These are phyloP conservation scores for Ogataea degrootiae DNA, from an alignment of 805 yeast genomes.

Conservation along the genomic window DNA sequence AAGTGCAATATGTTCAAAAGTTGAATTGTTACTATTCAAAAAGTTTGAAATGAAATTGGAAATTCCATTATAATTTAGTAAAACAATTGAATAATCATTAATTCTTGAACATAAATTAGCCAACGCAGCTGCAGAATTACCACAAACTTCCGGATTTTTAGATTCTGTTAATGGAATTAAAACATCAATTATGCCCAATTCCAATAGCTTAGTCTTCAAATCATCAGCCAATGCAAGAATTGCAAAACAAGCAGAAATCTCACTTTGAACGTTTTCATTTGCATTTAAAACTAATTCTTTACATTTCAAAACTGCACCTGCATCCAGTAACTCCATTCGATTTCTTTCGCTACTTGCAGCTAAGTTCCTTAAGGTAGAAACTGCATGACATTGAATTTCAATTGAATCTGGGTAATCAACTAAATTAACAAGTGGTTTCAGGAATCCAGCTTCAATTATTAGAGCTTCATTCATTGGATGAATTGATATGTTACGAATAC, in stretches of 20 bases:
- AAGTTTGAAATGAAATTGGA: slow-evolving; percentile 78
- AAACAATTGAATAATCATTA: slow-evolving; percentile 72
- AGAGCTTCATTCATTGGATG: slow-evolving; percentile 95
- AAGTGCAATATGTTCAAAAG: slow-evolving; percentile 95
- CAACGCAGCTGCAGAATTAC: slow-evolving; percentile 96
- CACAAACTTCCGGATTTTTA: slow-evolving; percentile 90
- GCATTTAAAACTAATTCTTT: slow-evolving; percentile 78
- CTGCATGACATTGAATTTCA: slow-evolving; percentile 98
- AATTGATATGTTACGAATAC: slow-evolving; percentile 93
- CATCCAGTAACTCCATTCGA: slow-evolving; percentile 84
- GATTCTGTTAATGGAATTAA: slow-evolving; percentile 88
- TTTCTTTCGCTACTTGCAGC: slow-evolving; percentile 95
- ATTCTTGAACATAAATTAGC: slow-evolving; percentile 94
- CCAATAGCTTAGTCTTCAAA: slow-evolving; percentile 76
- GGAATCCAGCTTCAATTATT: slow-evolving; percentile 94
- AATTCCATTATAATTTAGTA: slow-evolving; percentile 86
- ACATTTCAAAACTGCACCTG: slow-evolving; percentile 93
- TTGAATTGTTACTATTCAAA: slow-evolving; percentile 77
- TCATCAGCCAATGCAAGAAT: slow-evolving; percentile 95
- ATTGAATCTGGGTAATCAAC: slow-evolving; percentile 84
- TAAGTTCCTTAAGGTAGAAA: slow-evolving; percentile 88
- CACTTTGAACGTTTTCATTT: slow-evolving; percentile 92
- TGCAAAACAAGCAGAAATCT: slow-evolving; percentile 95
- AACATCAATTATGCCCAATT: slow-evolving; percentile 80
- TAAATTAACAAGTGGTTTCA: slow-evolving; percentile 81